Base-by-base conservation (phyloP, 768 basidiomycete species). In the Megacollybia marginata region DNA sequence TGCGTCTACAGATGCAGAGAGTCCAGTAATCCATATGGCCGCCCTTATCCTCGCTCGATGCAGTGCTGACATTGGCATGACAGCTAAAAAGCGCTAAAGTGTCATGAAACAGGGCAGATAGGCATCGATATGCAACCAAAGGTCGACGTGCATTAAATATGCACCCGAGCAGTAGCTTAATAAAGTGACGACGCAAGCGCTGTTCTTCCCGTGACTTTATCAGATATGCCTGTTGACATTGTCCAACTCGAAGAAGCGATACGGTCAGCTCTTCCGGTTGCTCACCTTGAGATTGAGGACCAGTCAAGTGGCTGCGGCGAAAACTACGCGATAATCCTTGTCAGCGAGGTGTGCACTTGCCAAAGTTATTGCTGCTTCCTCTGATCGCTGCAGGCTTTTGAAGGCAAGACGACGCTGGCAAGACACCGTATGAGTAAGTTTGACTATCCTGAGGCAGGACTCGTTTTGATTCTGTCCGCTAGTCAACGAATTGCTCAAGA, bases 291-390 rank as follows among this genome's bases (percentile, higher is more conserved):
- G 58, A 82, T 92, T 46, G 70, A 82, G 55, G 89, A 92, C 62
- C 75, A 79, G 55, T 90, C 88, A 0, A 85, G 72, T 55, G 88
- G 88, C 6, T 92, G 90, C 56, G 89, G 90, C 2, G 80, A 88
- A 54, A 90, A 72, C 62, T 92, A 88, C 58, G 68, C 79, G 0
- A 74, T 92, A 28, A 59, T 86, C 23, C 72, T 92, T 31, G 88
- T 92, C 56, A 90, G 87, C 69, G 79, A 85, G 60, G 86, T 84
- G 52, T 34, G 74, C 65, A 23, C 45, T 42, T 47, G 42, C 48
- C 44, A 13, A 38, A 15, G 23, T n/a, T n/a, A n/a, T 18, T n/a
- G 9, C 7, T 33, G 13, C 9, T 8, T 8, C 3, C 32, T 35
- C 44, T 23, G 28, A 52, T 46, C 34, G 32, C 34, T 38, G 38